Base-by-base conservation (phyloP, 2,329 filamentous ascomycete genomes). In the Claviceps purpurea region DNA sequence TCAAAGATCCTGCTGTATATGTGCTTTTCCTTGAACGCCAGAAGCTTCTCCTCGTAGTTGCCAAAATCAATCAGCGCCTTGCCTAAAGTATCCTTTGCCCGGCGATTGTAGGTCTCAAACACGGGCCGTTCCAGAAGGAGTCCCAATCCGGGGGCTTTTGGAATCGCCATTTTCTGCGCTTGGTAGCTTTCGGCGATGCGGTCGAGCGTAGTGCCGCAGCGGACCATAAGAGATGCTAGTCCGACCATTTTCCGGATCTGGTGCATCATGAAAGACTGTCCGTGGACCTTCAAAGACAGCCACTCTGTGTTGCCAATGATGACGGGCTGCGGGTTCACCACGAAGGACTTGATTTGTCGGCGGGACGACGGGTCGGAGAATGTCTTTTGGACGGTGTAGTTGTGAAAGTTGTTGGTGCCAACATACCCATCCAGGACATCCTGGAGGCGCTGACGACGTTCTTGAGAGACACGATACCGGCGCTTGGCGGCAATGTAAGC, bases 221-320 rank as follows among this genome's bases (percentile, higher is more conserved):
- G 84, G 6, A 94, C 85, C 5, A 91, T 74, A 55, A 98, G 75
- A 38, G 88, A 82, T 8, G 82, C 88, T 85, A 98, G 89, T 52
- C 87, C 89, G 16, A 98, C 88, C 93, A 98, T 97, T 71, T 97
- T 98, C 62, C 93, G 85, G 68, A 98, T 98, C 72, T 98, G 93
- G 69, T 98, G 93, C 93, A 98, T 98, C 93, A 98, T 98, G 76
- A 98, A 98, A 63, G 85, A 91, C 69, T 98, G 93, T 0, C 93
- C 93, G 68, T 98, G 93, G 24, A 98, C 90, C 66, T 95, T 95
- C 58, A 97, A 75, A 44, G 86, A 93, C 4, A 98, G 75, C 93
- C 93, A 98, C 72, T 98, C 87, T 1, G 89, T 96, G 63, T 91
- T 83, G 66, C 88, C 81, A 68, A 95, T 94, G 63, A 89, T 81